These are phyloP conservation scores for Crataegus laevigata DNA, from an alignment of 306 rosid species.

Conservation along the genomic window DNA sequence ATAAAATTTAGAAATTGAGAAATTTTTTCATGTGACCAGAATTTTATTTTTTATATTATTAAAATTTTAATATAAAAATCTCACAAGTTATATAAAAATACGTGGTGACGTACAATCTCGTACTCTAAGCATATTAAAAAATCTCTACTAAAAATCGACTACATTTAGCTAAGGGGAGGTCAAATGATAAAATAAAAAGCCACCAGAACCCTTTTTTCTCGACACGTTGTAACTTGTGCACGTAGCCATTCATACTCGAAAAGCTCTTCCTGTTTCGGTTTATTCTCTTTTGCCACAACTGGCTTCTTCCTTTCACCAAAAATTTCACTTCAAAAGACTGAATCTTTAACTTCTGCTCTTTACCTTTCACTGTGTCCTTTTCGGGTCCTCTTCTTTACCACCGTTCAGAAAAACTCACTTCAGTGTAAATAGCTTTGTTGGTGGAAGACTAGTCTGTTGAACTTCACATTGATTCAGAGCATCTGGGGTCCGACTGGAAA, in stretches of 20 bases:
- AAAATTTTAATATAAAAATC: too few relatives aligned
- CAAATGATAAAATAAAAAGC: background rate
- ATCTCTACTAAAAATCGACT: too few relatives aligned
- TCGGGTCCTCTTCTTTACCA: background rate
- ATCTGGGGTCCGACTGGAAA: background rate
- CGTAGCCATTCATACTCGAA: background rate
- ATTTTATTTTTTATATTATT: too few relatives aligned
- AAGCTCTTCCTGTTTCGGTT: background rate
- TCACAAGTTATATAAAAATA: too few relatives aligned
- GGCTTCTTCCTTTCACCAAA: background rate
- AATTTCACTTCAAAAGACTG: background rate
- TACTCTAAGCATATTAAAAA: too few relatives aligned
- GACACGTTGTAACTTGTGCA: background rate
- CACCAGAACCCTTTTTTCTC: background rate
- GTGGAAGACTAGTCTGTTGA: background rate
- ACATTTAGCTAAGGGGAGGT: background rate
- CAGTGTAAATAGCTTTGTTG: background rate
- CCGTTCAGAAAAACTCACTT: background rate
- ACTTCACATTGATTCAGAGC: background rate
- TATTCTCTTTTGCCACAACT: background rate
- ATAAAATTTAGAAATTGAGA: background rate
- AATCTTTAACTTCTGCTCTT: background rate
- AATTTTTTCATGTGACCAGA: too few relatives aligned
- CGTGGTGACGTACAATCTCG: too few relatives aligned
- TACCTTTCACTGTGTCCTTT: background rate